Conservation (phyloP, 148 eudicot genomes). For the Vaccinium myrtillus region DNA sequence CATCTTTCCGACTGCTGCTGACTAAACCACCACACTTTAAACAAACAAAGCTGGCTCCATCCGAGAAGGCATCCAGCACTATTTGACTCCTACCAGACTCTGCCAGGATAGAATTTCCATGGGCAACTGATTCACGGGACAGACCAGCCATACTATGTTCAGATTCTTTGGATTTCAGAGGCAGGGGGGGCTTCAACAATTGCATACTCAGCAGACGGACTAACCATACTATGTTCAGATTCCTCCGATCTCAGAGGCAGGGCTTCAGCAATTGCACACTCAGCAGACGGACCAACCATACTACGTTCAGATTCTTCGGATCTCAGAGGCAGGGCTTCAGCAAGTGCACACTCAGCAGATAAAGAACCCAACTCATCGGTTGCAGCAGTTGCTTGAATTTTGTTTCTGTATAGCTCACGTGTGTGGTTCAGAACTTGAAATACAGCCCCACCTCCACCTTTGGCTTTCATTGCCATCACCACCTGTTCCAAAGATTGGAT, state of each 20-base stretch:
- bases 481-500: constrained; percentile 40
- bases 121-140: constrained; percentile 40
- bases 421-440: constrained; percentile 62
- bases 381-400: constrained; percentile 46
- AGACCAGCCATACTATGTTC: constrained; percentile 3
- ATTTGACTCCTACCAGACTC: constrained; percentile 80
- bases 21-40: constrained; percentile 92
- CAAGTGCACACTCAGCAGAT: too few relatives aligned
- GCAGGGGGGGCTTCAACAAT: constrained; percentile 87
- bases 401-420: constrained; percentile 63
- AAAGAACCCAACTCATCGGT: constrained; percentile 75
- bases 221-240: too few relatives aligned
- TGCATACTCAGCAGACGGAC: neutral
- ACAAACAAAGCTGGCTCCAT: constrained; percentile 89
- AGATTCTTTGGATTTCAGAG: constrained; percentile 26
- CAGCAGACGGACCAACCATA: too few relatives aligned
- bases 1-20: constrained; percentile 70
- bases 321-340: too few relatives aligned
- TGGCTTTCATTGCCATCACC: constrained; percentile 69
- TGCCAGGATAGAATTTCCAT: constrained; percentile 69
- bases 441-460: constrained; percentile 79
- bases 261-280: too few relatives aligned
- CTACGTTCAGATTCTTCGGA: too few relatives aligned
- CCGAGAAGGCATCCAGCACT: constrained; percentile 74
- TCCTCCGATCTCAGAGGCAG: too few relatives aligned